Conservation (phyloP, 495 filamentous ascomycete genomes). For the Lepidopterella palustris region DNA sequence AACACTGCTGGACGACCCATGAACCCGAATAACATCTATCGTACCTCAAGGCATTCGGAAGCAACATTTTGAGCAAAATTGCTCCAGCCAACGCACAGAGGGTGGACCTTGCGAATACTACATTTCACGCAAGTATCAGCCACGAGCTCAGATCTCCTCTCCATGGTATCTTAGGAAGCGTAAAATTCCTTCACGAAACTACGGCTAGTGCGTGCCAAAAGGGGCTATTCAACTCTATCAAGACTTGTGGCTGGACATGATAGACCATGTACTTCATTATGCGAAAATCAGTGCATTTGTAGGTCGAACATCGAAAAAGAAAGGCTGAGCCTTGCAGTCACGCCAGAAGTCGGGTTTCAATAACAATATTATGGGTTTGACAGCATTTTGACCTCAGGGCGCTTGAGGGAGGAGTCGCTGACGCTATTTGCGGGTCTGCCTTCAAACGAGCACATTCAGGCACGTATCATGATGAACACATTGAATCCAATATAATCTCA, state of each 20-base stretch:
- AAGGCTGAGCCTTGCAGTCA: slow-evolving; percentile 6
- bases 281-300: slow-evolving; percentile 27
- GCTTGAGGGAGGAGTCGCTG: slow-evolving; percentile 32
- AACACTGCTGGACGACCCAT: slow-evolving; percentile 9
- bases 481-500: neutral
- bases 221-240: slow-evolving; percentile 22
- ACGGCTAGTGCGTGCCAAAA: slow-evolving; percentile 20
- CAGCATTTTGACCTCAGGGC: slow-evolving; percentile 25
- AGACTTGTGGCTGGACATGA: slow-evolving; percentile 30
- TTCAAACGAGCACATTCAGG: slow-evolving; percentile 4
- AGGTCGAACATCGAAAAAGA: slow-evolving; percentile 13
- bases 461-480: neutral
- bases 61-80: slow-evolving; percentile 31
- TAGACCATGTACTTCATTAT: slow-evolving; percentile 30
- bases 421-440: slow-evolving; percentile 26
- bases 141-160: slow-evolving; percentile 88
- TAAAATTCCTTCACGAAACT: slow-evolving; percentile 30
- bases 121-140: slow-evolving; percentile 91
- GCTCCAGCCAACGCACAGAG: slow-evolving; percentile 61
- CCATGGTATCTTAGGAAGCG: slow-evolving; percentile 78
- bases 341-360: slow-evolving; percentile 5
- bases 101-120: slow-evolving; percentile 84
- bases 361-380: neutral
- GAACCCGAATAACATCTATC: slow-evolving; percentile 10
- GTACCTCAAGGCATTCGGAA: slow-evolving; percentile 25